Conservation (phyloP, 108 stramenopile species). For the Cyclostephanos tholiformis region DNA sequence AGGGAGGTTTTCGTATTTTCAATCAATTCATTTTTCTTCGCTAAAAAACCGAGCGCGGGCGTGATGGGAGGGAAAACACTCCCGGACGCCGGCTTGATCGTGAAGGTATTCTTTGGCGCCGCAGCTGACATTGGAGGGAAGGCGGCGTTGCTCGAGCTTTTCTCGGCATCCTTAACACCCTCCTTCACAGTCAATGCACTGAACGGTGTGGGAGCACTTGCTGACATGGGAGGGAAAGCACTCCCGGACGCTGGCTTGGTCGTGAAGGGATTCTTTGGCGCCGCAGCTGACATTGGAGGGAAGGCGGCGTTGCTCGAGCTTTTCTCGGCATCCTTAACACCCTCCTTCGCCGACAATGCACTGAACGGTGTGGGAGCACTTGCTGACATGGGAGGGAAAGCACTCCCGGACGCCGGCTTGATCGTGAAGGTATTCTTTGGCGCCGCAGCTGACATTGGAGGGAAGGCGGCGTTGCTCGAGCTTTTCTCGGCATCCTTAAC, state of each 20-base stretch:
- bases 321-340: not conserved
- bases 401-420: slow-evolving; percentile 13
- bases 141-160: not conserved
- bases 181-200: slow-evolving; percentile 26
- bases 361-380: slow-evolving; percentile 67
- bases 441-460: slow-evolving; percentile 61
- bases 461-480: slow-evolving; percentile 32
- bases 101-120: slow-evolving; percentile 29
- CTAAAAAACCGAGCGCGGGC: slow-evolving; percentile 10
- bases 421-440: slow-evolving; percentile 19
- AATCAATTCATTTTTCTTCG: not conserved
- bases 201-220: slow-evolving; percentile 67
- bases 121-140: slow-evolving; percentile 62
- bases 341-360: slow-evolving; percentile 12
- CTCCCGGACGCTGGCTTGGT: not conserved
- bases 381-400: slow-evolving; percentile 47
- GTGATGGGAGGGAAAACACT: slow-evolving; percentile 63
- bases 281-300: slow-evolving; percentile 61
- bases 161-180: not conserved
- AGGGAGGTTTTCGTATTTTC: slow-evolving; percentile 51
- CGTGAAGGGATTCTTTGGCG: slow-evolving; percentile 23
- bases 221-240: slow-evolving; percentile 66
- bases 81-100: not conserved
- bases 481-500: slow-evolving; percentile 5
- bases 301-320: slow-evolving; percentile 23